Conservation (phyloP, 2,329 filamentous ascomycete species). For the Sporothrix pallida region DNA sequence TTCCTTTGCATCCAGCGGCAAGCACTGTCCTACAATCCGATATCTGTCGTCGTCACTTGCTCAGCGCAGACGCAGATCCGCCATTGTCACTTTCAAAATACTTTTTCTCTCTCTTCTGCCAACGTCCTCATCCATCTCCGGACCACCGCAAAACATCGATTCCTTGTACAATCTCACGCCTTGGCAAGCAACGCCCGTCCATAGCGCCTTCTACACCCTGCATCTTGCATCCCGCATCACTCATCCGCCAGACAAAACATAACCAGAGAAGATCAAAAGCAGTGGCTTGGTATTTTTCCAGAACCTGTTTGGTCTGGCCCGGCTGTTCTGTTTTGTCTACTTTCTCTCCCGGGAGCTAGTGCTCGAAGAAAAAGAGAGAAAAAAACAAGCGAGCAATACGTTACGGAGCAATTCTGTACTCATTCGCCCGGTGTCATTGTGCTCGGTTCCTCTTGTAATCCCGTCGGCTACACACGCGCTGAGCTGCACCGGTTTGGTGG, state of each 20-base stretch:
- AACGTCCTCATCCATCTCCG: not conserved
- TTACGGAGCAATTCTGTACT: not conserved
- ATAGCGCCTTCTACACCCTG: not conserved
- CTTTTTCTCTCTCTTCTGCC: not conserved
- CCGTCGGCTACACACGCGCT: constrained; percentile 15
- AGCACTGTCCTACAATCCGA: not conserved
- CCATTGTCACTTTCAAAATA: too few species aligned
- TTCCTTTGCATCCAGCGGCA: not conserved
- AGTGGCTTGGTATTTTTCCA: not conserved
- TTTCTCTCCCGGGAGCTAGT: not conserved
- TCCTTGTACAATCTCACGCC: constrained; percentile 20
- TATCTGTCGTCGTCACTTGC: not conserved
- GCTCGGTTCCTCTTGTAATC: constrained; percentile 21
- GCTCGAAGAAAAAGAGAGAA: not conserved
- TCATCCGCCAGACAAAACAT: not conserved
- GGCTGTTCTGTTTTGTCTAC: not conserved
- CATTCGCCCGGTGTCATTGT: constrained; percentile 13
- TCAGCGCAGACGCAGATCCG: not conserved
- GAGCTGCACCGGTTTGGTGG: constrained; percentile 14
- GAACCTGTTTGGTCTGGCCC: not conserved
- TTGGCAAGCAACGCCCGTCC: constrained; percentile 17
- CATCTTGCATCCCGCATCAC: constrained; percentile 16
- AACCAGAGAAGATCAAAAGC: not conserved
- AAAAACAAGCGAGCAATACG: not conserved
- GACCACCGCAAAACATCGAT: not conserved